Evolutionary conservation across 371 early-diverging fungal species (phyloP).

Genomic region (Smittium mucronatum): DNA sequence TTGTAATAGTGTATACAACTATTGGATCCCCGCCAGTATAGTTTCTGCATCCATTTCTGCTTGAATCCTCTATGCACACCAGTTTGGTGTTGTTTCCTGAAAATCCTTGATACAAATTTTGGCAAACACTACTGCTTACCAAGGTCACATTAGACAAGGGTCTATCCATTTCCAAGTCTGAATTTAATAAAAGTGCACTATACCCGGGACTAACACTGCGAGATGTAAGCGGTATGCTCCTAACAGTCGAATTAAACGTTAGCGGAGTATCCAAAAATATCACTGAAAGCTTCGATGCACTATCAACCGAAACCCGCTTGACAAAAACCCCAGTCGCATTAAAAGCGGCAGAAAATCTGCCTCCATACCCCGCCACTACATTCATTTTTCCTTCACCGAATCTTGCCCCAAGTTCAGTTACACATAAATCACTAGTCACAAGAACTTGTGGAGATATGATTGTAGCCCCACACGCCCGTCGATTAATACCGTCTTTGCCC

Average conservation of each 20-base stretch:
- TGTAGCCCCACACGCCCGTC: not conserved
- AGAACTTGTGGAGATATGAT: not conserved
- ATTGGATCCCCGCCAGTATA: conserved; percentile 3
- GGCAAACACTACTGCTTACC: not conserved
- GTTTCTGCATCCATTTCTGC: not conserved
- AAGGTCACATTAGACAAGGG: not conserved
- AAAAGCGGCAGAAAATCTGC: not conserved
- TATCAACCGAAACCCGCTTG: not conserved
- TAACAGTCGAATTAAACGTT: not conserved
- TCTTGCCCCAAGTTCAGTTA: not conserved
- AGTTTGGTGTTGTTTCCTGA: not conserved
- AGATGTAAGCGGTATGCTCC: not conserved
- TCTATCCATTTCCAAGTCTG: not conserved
- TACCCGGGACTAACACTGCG: not conserved
- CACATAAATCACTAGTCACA: not conserved
- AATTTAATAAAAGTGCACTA: not conserved
- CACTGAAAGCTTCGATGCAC: not conserved
- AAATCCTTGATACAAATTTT: not conserved
- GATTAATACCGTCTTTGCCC: not conserved
- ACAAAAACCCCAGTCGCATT: not conserved
- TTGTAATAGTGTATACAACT: not conserved
- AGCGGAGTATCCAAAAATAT: not conserved
- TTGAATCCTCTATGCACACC: not conserved
- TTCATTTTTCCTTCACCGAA: not conserved
- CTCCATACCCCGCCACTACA: not conserved